phyloP scores from a whole-genome alignment of 352 stramenopile species.

The Phytophthora pisi region DNA sequence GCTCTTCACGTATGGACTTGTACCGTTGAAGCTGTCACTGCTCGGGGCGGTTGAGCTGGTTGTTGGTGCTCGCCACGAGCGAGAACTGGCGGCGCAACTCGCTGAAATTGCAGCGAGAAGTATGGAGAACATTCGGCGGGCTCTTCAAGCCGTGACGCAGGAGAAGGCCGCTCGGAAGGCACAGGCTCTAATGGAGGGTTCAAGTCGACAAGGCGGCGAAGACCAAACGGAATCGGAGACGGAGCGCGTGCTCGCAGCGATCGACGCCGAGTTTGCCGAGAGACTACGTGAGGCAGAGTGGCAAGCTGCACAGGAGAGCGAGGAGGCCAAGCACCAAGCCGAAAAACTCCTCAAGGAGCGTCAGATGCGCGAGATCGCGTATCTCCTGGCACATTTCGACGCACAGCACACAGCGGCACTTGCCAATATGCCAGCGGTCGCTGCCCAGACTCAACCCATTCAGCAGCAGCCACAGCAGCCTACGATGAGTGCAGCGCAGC shows the following conservation, averaged over 20 bases:
- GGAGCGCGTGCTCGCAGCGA: conserved; percentile 28
- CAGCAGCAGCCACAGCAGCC: conserved; percentile 16
- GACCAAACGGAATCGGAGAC: conserved; percentile 12
- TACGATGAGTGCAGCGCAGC: conserved; percentile 10
- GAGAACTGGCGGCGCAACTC: conserved; percentile 45
- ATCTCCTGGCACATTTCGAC: conserved; percentile 52
- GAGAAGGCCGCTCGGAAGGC: conserved; percentile 61
- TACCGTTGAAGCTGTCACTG: conserved; percentile 59
- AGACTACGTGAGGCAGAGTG: conserved; percentile 46
- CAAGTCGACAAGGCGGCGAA: neutral
- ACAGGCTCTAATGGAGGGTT: conserved; percentile 26
- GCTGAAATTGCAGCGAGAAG: conserved; percentile 36
- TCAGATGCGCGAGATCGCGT: conserved; percentile 55
- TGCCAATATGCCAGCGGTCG: neutral
- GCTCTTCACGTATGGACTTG: conserved; percentile 52
- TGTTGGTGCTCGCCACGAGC: conserved; percentile 58
- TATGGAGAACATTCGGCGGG: conserved; percentile 29
- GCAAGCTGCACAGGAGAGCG: conserved; percentile 30
- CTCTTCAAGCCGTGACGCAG: conserved; percentile 47
- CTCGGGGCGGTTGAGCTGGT: conserved; percentile 63
- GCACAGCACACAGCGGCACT: conserved; percentile 29
- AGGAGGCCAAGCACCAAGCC: conserved; percentile 31
- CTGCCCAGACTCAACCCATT: neutral
- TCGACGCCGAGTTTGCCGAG: conserved; percentile 53
- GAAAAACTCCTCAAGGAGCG: conserved; percentile 43